phyloP scores from a whole-genome alignment of 805 yeast genomes.

The Huiozyma sinensis region DNA sequence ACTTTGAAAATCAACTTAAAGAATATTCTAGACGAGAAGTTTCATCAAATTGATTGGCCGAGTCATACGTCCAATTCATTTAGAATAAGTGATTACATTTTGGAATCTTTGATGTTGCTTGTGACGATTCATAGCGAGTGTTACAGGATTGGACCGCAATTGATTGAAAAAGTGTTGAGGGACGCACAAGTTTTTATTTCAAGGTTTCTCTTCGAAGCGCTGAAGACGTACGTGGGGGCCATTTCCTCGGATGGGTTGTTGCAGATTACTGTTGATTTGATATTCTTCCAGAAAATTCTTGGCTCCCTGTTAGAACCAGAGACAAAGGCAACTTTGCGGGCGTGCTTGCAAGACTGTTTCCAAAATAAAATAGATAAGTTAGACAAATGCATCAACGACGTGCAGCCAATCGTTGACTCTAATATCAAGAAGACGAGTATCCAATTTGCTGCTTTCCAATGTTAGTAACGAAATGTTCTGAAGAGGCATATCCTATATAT shows the following conservation, averaged over 20 bases:
- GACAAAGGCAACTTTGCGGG: slow-evolving; percentile 22
- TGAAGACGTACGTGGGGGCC: slow-evolving; percentile 35
- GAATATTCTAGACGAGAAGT: slow-evolving; percentile 33
- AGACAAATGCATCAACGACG: slow-evolving; percentile 20
- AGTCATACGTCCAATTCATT: slow-evolving; percentile 24
- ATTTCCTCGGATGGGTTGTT: slow-evolving; percentile 38
- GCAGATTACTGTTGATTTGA: slow-evolving; percentile 44
- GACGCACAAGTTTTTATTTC: slow-evolving; percentile 33
- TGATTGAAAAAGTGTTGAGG: slow-evolving; percentile 36
- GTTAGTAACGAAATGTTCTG: neutral
- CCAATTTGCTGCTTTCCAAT: slow-evolving; percentile 27
- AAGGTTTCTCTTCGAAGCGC: slow-evolving; percentile 28
- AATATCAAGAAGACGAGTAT: slow-evolving; percentile 22
- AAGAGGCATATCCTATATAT: neutral
- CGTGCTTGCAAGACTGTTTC: slow-evolving; percentile 25
- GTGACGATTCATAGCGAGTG: slow-evolving; percentile 45
- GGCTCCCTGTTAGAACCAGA: slow-evolving; percentile 23
- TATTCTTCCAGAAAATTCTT: slow-evolving; percentile 34
- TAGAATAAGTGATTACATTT: slow-evolving; percentile 38
- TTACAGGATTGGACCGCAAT: slow-evolving; percentile 35
- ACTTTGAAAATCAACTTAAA: slow-evolving; percentile 36
- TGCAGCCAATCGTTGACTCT: slow-evolving; percentile 23
- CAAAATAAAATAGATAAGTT: slow-evolving; percentile 19
- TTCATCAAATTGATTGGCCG: slow-evolving; percentile 35
- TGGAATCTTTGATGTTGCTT: slow-evolving; percentile 38